These are phyloP conservation scores for Sporisorium graminicola DNA, from an alignment of 1,284 basidiomycete genomes.

Conservation along the genomic window DNA sequence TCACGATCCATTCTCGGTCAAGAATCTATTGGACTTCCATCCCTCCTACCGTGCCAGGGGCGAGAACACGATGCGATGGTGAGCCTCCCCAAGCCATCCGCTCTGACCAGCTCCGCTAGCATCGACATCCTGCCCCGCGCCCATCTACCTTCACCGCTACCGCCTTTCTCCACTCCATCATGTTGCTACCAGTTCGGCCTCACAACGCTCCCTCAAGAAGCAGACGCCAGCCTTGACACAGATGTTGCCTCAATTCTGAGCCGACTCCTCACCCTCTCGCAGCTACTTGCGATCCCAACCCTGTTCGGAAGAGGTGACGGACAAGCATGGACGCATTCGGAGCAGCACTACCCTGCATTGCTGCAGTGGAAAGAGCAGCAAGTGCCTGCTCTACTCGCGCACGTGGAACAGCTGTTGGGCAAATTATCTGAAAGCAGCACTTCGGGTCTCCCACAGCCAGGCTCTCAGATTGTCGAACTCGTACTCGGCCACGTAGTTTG, in stretches of 20 bases:
- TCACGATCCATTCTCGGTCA: not conserved
- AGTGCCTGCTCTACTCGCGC: constrained; percentile 18
- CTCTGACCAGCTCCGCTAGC: not conserved
- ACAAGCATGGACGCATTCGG: constrained; percentile 30
- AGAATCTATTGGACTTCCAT: not conserved
- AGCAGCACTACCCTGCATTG: constrained; percentile 24
- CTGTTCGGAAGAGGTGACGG: constrained; percentile 31
- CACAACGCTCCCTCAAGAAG: constrained; percentile 1
- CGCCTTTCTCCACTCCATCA: not conserved
- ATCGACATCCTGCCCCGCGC: constrained; percentile 6
- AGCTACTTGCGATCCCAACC: constrained; percentile 15
- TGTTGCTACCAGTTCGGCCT: constrained; percentile 27
- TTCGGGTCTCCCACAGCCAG: too few species aligned
- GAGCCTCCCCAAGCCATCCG: constrained; percentile 10
- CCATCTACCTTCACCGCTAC: not conserved
- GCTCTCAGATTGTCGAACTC: not conserved
- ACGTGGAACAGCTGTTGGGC: not conserved
- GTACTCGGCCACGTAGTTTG: constrained; percentile 30
- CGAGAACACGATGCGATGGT: constrained; percentile 17
- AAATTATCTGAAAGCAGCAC: not conserved
- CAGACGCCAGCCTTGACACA: not conserved
- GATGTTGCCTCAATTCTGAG: not conserved
- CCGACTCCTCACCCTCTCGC: constrained; percentile 2
- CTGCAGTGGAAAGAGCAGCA: constrained; percentile 32
- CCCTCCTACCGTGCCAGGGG: not conserved